Evolutionary conservation across 345 rosid genomes (phyloP), one percentile per base, ranked within the genome.

Genomic region (Abelmoschus esculentus): DNA sequence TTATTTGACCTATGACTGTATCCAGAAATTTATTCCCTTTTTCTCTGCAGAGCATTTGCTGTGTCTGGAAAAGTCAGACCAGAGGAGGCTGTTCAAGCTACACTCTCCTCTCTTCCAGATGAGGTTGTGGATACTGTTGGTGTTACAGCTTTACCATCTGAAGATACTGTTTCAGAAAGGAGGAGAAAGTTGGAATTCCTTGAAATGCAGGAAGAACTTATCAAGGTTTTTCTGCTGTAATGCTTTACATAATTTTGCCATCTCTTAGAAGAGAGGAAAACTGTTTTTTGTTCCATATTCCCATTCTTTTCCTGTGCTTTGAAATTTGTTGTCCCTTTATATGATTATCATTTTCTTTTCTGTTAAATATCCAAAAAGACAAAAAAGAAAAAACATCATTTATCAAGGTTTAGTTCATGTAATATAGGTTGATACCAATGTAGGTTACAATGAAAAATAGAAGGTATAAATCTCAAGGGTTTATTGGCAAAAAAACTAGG

Each of bases 21-120:
- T 72, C 40, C 72, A 58, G 29, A 6, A 17, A 44, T 66, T 61
- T 54, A 47, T 73, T 12, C 19, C 59, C 52, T 55, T 64, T 12
- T 53, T 64, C 57, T 76, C 18, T 61, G 70, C 86, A 93, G 98
- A 69, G 92, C 97, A 52, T 93, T 93, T 82, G 83, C 91, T 18
- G 86, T 86, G 59, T 86, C 96, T 81, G 97, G 98, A 77, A 90
- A 85, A 80, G 92, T 93, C 73, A 90, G 83, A 79, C 98, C 97
- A 32, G 97, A 90, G 83, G 98, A 93, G 79, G 98, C 97, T 87
- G 97, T 93, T 74, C 96, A 87, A 83, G 98, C 97, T 57, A 93
- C 97, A 12, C 89, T 93, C 53, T 93, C 98, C 62, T 90, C 98
- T 73, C 87, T 93, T 70, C 98, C 98, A 3, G 98, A 90, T 77